phyloP scores from a whole-genome alignment of 805 yeast genomes.

The Wickerhamiella spandovensis region DNA sequence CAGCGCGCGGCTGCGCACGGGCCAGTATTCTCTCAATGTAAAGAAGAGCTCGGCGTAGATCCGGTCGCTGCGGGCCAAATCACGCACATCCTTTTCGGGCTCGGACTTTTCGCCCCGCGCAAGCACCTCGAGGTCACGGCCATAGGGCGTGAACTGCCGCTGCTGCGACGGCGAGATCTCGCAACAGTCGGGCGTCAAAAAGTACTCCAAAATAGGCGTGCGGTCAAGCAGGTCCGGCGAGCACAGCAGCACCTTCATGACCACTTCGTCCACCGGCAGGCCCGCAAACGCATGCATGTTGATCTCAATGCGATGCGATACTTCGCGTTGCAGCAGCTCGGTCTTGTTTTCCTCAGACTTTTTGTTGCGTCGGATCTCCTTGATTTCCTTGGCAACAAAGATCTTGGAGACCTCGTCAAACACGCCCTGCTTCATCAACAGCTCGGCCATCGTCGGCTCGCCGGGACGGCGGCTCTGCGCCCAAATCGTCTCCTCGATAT shows the following conservation, averaged over 20 bases:
- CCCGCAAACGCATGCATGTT: slow-evolving; percentile 68
- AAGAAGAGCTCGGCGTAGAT: slow-evolving; percentile 70
- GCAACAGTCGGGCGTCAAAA: slow-evolving; percentile 58
- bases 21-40: slow-evolving; percentile 83
- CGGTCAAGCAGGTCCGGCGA: slow-evolving; percentile 57
- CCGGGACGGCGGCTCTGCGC: slow-evolving; percentile 28
- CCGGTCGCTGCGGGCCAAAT: slow-evolving; percentile 77
- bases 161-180: slow-evolving; percentile 62
- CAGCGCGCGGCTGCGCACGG: slow-evolving; percentile 75
- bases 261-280: slow-evolving; percentile 49
- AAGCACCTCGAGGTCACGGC: slow-evolving; percentile 35
- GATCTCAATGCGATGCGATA: slow-evolving; percentile 91
- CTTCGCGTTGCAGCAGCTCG: slow-evolving; percentile 63
- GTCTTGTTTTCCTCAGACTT: slow-evolving; percentile 43
- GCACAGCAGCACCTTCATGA: slow-evolving; percentile 61
- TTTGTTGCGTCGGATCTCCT: slow-evolving; percentile 31
- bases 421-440: slow-evolving; percentile 62
- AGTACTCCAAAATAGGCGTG: slow-evolving; percentile 68
- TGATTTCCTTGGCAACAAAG: slow-evolving; percentile 69
- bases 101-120: slow-evolving; percentile 30
- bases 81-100: slow-evolving; percentile 60
- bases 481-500: slow-evolving; percentile 82
- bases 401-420: slow-evolving; percentile 72
- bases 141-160: slow-evolving; percentile 67
- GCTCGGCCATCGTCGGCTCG: slow-evolving; percentile 47